Evolutionary conservation across 345 rosid species (phyloP), one percentile per base, ranked within the genome.

Genomic region (Dimocarpus longan): DNA sequence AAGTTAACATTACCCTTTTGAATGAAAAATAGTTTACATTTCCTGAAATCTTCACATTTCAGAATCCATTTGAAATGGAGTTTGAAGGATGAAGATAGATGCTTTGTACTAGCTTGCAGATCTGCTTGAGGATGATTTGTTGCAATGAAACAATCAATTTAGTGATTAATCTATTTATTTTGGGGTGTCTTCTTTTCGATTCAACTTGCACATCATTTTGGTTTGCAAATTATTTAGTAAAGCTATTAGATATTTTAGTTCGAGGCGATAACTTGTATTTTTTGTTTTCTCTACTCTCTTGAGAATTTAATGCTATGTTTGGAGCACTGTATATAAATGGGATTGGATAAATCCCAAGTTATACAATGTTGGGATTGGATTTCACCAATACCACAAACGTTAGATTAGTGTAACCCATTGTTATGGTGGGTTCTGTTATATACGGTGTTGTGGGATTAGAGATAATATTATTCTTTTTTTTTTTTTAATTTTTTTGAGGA

Each of bases 221-320:
- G 48, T 57, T 73, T 26, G 11, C 32, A 5, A 5, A 28, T 9
- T 72, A 19, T 9, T 52, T 56, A 16, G n/a, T n/a, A 16, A 3
- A n/a, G 50, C 66, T 37, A 43, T 57, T 72, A 56, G 66, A 37
- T 57, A 71, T 57, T 56, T 71, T 10, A 39, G 48, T 72, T 72
- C 50, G 32, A 32, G 75, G 28, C 32, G 10, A 24, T 54, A 56
- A 56, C 43, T 52, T 72, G 32, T 16, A 57, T 32, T 54, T 56
- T 56, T 72, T 10, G 40, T 39, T 24, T 24, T 46, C 39, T 40
- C 21, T 48, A 12, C 26, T 71, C 62, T 12, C 40, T 28, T 54
- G 65, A 32, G 8, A 15, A 73, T 73, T 11, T 60, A 46, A 46
- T 46, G 8, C 52, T 46, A 46, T 46, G 12, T 46, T 11, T 46